Evolutionary conservation across 768 basidiomycete genomes (phyloP), one percentile per base, ranked within the genome.

Genomic region (Leccinum disarticulatum): DNA sequence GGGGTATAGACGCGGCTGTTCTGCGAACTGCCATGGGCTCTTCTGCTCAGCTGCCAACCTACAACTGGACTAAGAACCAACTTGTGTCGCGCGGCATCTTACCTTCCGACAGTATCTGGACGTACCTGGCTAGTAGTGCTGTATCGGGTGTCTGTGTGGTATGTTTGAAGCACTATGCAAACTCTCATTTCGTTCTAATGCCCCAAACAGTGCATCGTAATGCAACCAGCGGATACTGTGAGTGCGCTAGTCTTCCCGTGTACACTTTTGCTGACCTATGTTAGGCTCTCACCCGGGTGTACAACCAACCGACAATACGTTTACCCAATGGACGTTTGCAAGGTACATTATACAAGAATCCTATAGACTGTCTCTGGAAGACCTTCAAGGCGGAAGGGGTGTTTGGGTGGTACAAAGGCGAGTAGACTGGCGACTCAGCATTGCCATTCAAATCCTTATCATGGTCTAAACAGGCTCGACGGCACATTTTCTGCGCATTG

Each of bases 281-380:
- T 17, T 66, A 92, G 85, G 89, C 91, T 53, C 75, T 98, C 52
- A 98, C 97, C 7, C 83, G 97, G 58, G 87, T 98, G 83, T 99
- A 98, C 74, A 98, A 98, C 70, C 97, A 96, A 79, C 91, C 93
- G 10, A 94, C 93, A 0, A 80, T 79, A 64, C 77, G 77, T 49
- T 80, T 86, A 38, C 86, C 89, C 3, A 81, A 89, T 65, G 94
- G 94, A 35, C 86, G 78, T 65, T 70, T 83, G 30, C 82, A 85
- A 62, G 95, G 94, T 13, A 77, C 85, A 1, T 76, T 95, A 19
- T 97, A 98, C 76, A 90, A 83, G 73, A 95, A 90, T 69, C 95
- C 95, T 4, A 87, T 98, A 66, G 95, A 98, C 67, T 98, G 96
- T 76, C 78, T 99, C 53, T 96, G 91, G 92, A 98, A 97, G 80